Conservation (phyloP, 108 stramenopile species). For the Epithemia pelagica region DNA sequence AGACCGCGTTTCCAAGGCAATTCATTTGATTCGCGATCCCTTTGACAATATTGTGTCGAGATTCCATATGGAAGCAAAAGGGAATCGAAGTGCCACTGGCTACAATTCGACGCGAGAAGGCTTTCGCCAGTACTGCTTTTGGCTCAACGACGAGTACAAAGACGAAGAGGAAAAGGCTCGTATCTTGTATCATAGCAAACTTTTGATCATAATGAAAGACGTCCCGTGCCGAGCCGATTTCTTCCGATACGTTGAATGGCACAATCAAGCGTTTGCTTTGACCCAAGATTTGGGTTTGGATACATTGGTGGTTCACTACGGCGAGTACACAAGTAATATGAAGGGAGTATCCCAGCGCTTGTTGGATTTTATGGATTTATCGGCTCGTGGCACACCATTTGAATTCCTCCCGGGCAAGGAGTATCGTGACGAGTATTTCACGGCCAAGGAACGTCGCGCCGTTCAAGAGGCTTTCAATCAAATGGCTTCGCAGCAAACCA, state of each 20-base stretch:
- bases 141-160: slow-evolving; percentile 1
- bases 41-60: slow-evolving; percentile 56
- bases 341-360: not conserved
- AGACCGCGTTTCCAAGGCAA: slow-evolving; percentile 22
- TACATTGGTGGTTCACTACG: slow-evolving; percentile 8
- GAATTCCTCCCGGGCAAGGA: not conserved
- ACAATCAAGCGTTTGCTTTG: slow-evolving; percentile 23
- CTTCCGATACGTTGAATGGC: slow-evolving; percentile 62
- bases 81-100: slow-evolving; percentile 11
- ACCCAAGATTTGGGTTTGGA: slow-evolving; percentile 1
- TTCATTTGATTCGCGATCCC: slow-evolving; percentile 52
- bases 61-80: slow-evolving; percentile 20
- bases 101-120: slow-evolving; percentile 22
- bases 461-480: not conserved
- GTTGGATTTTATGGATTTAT: slow-evolving; percentile 8
- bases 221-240: slow-evolving; percentile 67
- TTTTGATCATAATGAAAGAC: not conserved
- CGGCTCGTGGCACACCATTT: not conserved
- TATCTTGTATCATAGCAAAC: not conserved
- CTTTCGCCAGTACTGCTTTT: slow-evolving; percentile 29
- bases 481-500: not conserved
- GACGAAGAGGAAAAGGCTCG: not conserved
- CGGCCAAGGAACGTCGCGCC: not conserved
- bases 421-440: slow-evolving; percentile 4
- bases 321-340: not conserved